phyloP scores from a whole-genome alignment of 73 alveolate genomes.

The Stentor roeselii region DNA sequence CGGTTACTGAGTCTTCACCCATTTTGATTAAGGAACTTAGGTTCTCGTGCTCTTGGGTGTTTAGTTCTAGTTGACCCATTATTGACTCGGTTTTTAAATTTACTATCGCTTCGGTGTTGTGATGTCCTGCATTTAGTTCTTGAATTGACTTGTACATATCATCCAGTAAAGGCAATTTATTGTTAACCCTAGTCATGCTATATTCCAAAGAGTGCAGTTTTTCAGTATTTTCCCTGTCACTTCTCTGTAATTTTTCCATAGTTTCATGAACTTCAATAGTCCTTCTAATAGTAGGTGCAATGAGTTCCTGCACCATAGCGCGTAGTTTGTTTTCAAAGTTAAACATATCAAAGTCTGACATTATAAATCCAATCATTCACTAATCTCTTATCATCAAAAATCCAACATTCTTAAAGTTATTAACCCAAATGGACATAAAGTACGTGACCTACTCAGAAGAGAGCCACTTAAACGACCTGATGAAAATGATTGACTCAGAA shows the following conservation, averaged over 20 bases:
- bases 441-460: conserved; percentile 36
- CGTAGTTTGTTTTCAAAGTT: conserved; percentile 12
- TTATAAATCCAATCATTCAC: not conserved
- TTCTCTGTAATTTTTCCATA: not conserved
- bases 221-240: not conserved
- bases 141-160: not conserved
- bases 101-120: not conserved
- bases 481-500: conserved; percentile 82
- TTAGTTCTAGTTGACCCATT: not conserved
- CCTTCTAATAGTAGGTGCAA: conserved; percentile 16
- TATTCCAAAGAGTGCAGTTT: not conserved
- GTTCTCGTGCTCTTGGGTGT: not conserved
- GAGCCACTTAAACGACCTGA: conserved; percentile 45
- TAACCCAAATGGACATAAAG: conserved; percentile 30
- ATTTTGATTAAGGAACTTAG: not conserved
- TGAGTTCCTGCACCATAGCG: not conserved
- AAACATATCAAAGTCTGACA: not conserved
- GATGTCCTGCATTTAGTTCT: not conserved
- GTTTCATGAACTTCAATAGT: not conserved
- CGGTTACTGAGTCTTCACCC: not conserved
- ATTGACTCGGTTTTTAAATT: not conserved
- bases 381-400: not conserved
- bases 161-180: not conserved
- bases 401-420: too few species aligned
- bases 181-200: not conserved